These are phyloP conservation scores for Hymenoscyphus occultus DNA, from an alignment of 2,329 filamentous ascomycete species.

Conservation along the genomic window DNA sequence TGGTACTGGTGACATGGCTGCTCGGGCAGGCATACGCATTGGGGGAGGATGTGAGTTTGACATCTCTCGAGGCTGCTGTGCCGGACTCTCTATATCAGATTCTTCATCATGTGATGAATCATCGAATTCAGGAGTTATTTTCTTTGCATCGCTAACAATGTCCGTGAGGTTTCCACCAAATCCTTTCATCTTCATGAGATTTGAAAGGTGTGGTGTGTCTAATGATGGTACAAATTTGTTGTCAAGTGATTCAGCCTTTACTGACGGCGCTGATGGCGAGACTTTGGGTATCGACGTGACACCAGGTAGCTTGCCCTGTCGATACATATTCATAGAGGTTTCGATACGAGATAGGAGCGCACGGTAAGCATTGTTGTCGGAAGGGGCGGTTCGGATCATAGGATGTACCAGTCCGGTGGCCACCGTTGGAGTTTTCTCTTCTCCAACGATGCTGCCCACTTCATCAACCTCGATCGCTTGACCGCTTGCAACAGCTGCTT, in stretches of 20 bases:
- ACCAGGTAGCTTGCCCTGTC: slow-evolving; percentile 50
- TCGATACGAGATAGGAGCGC: slow-evolving; percentile 52
- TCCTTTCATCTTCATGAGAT: slow-evolving; percentile 59
- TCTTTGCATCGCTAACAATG: slow-evolving; percentile 59
- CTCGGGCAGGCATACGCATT: slow-evolving; percentile 59
- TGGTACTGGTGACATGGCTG: slow-evolving; percentile 50
- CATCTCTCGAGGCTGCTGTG: slow-evolving; percentile 39
- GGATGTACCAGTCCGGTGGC: slow-evolving; percentile 57
- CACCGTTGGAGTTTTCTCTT: slow-evolving; percentile 38
- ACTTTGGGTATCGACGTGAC: slow-evolving; percentile 45
- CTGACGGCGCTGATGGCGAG: slow-evolving; percentile 25
- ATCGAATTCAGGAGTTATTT: slow-evolving; percentile 49
- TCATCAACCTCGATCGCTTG: slow-evolving; percentile 74
- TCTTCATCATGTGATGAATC: slow-evolving; percentile 52
- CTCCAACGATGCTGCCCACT: slow-evolving; percentile 45
- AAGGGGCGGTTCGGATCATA: slow-evolving; percentile 55
- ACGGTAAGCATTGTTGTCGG: slow-evolving; percentile 51
- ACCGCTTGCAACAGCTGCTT: slow-evolving; percentile 84
- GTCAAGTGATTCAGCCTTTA: slow-evolving; percentile 25
- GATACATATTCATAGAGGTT: slow-evolving; percentile 51
- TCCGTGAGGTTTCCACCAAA: slow-evolving; percentile 60
- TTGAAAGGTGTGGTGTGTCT: slow-evolving; percentile 65
- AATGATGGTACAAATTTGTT: slow-evolving; percentile 50
- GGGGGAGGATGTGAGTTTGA: slow-evolving; percentile 37
- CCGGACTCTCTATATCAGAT: slow-evolving; percentile 43